Evolutionary conservation across 1,284 basidiomycete genomes (phyloP), one percentile per base, ranked within the genome.

Genomic region (Mycena sp.): DNA sequence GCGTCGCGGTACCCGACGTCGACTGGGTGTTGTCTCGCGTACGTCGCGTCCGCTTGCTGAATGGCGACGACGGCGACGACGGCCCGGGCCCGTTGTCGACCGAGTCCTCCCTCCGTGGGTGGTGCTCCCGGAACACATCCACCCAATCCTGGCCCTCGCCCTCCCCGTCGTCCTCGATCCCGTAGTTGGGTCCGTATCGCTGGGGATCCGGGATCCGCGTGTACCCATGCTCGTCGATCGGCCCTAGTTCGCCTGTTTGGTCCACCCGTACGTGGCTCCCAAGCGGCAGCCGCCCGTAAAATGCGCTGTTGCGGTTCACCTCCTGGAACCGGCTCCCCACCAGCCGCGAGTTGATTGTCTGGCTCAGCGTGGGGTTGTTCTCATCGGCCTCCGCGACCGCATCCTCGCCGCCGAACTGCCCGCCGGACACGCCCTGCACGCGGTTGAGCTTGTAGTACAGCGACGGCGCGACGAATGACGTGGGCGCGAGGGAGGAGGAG

Each of bases 381-480:
- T 92, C 88, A 1, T 80, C 82, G 37, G 73, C 78, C 44, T 80
- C 79, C 67, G 87, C 86, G 16, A 86, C 81, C 64, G 80, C 82
- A 48, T 75, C 79, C 50, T 81, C 79, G 66, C 86, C 86, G 25
- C 86, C 82, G 70, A 91, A 88, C 30, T 86, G 84, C 7, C 90
- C 89, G n/a, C 87, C 88, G 66, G 82, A 90, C 46, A 93, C 83
- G 14, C 90, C 91, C 71, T 83, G 85, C 4, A 93, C 83, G 41
- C 86, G 84, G 48, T 89, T 85, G 46, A 94, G 86, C 76, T 91
- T 90, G 82, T 94, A 94, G 78, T 92, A 94, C 68, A 89, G 87
- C 5, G 91, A 93, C 16, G 92, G 92, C n/a, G 91, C 91, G 18
- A 93, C 89, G 76, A 93, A 94, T 4, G 91, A 91, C 5, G 90